Conservation (phyloP, 495 filamentous ascomycete species). For the Podospora sp. region DNA sequence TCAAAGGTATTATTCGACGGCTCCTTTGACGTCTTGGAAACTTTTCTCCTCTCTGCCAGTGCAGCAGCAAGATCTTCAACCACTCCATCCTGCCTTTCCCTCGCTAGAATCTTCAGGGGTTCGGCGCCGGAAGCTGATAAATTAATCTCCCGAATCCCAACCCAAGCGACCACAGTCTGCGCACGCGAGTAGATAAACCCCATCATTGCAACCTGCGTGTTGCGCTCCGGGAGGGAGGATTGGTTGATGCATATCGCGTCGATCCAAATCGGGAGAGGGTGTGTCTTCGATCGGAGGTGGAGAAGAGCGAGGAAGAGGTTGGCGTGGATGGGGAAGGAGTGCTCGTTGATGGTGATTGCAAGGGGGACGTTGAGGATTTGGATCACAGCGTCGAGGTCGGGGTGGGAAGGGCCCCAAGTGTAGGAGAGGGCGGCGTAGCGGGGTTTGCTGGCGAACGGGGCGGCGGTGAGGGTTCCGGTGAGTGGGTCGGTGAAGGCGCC, state of each 20-base stretch:
- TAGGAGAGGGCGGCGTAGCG: background rate
- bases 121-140: background rate
- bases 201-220: slow-evolving; percentile 36
- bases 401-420: background rate
- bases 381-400: background rate
- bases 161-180: slow-evolving; percentile 20
- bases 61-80: background rate
- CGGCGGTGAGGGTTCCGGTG: background rate
- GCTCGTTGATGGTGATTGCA: slow-evolving; percentile 23
- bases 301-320: slow-evolving; percentile 27
- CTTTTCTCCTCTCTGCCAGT: background rate
- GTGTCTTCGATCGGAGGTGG: slow-evolving; percentile 23
- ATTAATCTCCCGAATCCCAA: slow-evolving; percentile 15
- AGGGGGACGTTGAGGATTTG: background rate
- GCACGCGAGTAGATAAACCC: slow-evolving; percentile 30
- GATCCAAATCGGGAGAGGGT: slow-evolving; percentile 31
- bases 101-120: background rate
- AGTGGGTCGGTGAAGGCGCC: background rate
- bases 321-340: slow-evolving; percentile 23
- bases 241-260: slow-evolving; percentile 38
- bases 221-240: slow-evolving; percentile 26
- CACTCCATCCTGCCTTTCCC: background rate
- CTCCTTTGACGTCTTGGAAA: background rate
- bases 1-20: background rate
- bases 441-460: slow-evolving; percentile 2